Conservation (phyloP, 2,329 filamentous ascomycete genomes). For the Hortaea sp. region DNA sequence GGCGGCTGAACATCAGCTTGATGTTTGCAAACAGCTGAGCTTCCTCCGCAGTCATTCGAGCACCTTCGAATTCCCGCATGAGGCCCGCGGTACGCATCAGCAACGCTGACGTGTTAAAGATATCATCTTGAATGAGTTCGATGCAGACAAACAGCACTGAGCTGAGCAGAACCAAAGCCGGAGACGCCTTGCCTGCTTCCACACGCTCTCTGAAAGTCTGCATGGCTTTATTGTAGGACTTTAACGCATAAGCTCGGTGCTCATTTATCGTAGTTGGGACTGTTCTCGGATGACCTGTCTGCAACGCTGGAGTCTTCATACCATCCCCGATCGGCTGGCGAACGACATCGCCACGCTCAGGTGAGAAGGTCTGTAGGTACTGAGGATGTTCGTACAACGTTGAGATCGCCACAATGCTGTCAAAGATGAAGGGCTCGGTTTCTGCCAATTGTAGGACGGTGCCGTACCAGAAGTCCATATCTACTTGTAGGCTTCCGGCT, state of each 20-base stretch:
- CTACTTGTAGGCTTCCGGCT: constrained; percentile 8
- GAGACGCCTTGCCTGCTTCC: constrained; percentile 5
- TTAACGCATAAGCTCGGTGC: constrained; percentile 9
- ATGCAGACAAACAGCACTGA: constrained; percentile 20
- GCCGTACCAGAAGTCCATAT: constrained; percentile 18
- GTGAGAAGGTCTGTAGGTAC: constrained; percentile 8
- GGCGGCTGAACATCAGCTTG: constrained; percentile 10
- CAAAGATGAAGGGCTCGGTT: constrained; percentile 12
- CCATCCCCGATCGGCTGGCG: not conserved
- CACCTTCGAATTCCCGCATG: constrained; percentile 6
- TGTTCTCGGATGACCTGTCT: not conserved
- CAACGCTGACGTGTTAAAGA: constrained; percentile 12
- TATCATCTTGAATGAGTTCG: constrained; percentile 17
- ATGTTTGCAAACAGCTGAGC: constrained; percentile 3
- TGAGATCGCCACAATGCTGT: constrained; percentile 14
- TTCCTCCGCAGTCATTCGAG: constrained; percentile 1
- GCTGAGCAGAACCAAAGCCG: constrained; percentile 13
- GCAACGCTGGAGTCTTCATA: not conserved
- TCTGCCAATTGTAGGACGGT: constrained; percentile 17
- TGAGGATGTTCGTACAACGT: constrained; percentile 14
- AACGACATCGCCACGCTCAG: not conserved
- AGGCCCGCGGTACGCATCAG: constrained; percentile 12
- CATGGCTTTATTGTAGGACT: constrained; percentile 18
- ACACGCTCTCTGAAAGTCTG: constrained; percentile 6
- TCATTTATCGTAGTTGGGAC: constrained; percentile 4